Conservation (phyloP, 1,284 basidiomycete genomes). For the Cutaneotrichosporon cutaneum region DNA sequence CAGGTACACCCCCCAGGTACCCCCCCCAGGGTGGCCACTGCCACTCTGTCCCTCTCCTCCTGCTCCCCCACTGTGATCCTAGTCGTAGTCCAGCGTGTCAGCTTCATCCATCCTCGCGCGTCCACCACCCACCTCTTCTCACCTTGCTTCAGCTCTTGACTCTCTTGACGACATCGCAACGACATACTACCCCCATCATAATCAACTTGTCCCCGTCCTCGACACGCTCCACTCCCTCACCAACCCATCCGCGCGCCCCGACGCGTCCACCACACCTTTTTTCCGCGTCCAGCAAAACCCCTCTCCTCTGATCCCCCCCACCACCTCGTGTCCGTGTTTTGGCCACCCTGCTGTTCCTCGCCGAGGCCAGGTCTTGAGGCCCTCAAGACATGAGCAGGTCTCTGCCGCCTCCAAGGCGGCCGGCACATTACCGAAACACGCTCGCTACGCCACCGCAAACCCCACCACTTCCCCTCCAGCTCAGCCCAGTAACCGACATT, state of each 20-base stretch:
- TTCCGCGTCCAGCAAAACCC: neutral
- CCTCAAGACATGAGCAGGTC: slow-evolving; percentile 13
- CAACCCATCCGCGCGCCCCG: neutral
- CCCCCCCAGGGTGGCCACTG: too few relatives aligned
- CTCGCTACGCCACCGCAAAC: slow-evolving; percentile 1
- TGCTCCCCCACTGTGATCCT: too few relatives aligned
- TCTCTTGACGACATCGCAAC: neutral
- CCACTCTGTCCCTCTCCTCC: too few relatives aligned
- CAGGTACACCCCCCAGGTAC: too few relatives aligned
- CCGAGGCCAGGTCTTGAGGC: slow-evolving; percentile 10
- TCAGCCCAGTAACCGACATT: slow-evolving; percentile 7
- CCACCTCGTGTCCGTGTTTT: neutral
- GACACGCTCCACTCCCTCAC: neutral
- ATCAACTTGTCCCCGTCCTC: neutral
- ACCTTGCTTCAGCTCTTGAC: neutral
- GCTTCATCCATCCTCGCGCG: neutral
- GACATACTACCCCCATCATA: neutral
- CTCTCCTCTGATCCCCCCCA: neutral
- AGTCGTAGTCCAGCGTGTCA: neutral
- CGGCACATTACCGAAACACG: slow-evolving; percentile 1
- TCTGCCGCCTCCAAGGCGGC: slow-evolving; percentile 15
- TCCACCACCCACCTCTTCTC: neutral
- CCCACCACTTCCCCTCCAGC: slow-evolving; percentile 8
- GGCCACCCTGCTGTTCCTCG: slow-evolving; percentile 2
- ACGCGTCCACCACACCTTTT: neutral